phyloP scores from a whole-genome alignment of 257 asterid genomes.

The Handroanthus guayacan region DNA sequence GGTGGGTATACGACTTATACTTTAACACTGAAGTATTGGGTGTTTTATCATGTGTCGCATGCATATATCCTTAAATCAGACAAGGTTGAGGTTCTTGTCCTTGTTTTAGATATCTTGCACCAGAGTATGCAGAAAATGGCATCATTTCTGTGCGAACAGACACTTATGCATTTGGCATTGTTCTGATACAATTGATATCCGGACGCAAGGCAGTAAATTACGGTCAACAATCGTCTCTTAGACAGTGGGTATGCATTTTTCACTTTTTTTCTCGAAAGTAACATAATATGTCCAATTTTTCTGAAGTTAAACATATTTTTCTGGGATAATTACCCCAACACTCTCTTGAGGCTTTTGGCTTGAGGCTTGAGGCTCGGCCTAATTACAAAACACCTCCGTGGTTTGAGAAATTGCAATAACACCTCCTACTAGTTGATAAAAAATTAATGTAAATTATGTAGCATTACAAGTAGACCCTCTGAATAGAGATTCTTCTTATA shows the following conservation, averaged over 20 bases:
- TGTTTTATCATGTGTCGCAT: conserved; percentile 5
- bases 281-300: background rate
- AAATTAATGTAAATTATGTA: too few relatives aligned
- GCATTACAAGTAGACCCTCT: too few relatives aligned
- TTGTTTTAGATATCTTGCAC: conserved; percentile 76
- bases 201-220: conserved; percentile 73
- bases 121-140: conserved; percentile 80
- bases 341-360: too few relatives aligned
- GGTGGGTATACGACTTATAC: conserved; percentile 50
- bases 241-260: conserved; percentile 65
- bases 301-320: background rate
- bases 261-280: too few relatives aligned
- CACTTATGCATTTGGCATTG: conserved; percentile 72
- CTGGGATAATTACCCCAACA: background rate
- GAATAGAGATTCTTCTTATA: too few relatives aligned
- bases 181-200: conserved; percentile 75
- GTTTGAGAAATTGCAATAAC: too few relatives aligned
- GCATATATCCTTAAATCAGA: conserved; percentile 16
- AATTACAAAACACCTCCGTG: too few relatives aligned
- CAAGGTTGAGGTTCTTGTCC: conserved; percentile 15
- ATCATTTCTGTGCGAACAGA: conserved; percentile 77
- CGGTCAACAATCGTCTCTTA: conserved; percentile 57
- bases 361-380: too few relatives aligned
- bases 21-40: conserved; percentile 7
- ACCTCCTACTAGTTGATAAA: too few relatives aligned